A percentile compares a stretch with the other conserved stretches of the same genome.
Evolutionary conservation across 208 protist species (phyloP).

Genomic region (Crithidia fasciculata): DNA sequence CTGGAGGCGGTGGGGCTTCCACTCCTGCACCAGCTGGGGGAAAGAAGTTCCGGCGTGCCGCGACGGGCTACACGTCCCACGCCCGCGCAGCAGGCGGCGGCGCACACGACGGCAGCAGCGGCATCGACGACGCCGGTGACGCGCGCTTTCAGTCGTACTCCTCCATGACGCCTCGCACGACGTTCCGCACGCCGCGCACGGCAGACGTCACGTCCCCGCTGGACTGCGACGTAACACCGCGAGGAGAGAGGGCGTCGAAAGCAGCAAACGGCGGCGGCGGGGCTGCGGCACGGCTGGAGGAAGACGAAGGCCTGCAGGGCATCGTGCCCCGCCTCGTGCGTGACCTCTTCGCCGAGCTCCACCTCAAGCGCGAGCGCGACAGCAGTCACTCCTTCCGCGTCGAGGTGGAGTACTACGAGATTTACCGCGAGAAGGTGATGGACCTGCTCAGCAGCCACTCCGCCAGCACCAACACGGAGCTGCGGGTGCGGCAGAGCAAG

Average conservation of each 20-base stretch:
- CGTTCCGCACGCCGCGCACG: neutral
- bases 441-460: conserved; percentile 59
- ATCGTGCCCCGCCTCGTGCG: conserved; percentile 76
- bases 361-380: conserved; percentile 58
- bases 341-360: conserved; percentile 71
- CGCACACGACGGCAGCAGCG: conserved; percentile 3
- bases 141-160: conserved; percentile 22
- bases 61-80: conserved; percentile 18
- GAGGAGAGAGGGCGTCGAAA: conserved; percentile 9
- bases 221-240: conserved; percentile 8
- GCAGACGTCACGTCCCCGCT: conserved; percentile 5
- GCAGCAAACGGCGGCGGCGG: neutral
- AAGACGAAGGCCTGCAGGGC: conserved; percentile 43
- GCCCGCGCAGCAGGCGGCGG: neutral
- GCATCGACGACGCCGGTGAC: conserved; percentile 22
- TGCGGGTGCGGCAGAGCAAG: conserved; percentile 74
- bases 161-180: conserved; percentile 20
- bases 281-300: neutral
- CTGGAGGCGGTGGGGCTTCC: too few relatives aligned
- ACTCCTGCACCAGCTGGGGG: too few relatives aligned
- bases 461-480: conserved; percentile 38
- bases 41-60: conserved; percentile 28
- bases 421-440: conserved; percentile 92
- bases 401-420: conserved; percentile 89
- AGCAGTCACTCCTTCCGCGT: conserved; percentile 80